Conservation (phyloP, 78 protist genomes). For the Speleostelium caveatum region DNA sequence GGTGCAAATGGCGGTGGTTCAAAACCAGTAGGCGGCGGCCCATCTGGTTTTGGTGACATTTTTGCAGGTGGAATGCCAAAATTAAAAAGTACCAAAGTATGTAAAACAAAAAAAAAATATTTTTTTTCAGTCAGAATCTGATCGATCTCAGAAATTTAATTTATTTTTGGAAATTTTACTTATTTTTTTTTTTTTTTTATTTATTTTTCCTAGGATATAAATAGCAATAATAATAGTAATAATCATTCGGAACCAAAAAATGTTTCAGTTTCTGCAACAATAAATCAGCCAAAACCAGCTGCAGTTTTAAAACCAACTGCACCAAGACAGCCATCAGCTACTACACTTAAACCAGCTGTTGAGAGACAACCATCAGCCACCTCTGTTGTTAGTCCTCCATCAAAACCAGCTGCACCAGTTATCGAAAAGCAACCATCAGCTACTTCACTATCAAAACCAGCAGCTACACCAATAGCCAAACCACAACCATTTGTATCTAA, state of each 20-base stretch:
- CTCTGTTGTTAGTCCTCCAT: background rate
- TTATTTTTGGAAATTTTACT: background rate
- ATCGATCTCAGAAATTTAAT: no score
- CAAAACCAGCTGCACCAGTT: constrained; percentile 18
- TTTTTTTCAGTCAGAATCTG: no score
- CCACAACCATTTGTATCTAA: constrained; percentile 12
- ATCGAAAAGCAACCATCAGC: constrained; percentile 14
- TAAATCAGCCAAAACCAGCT: no score
- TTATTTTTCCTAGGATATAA: background rate
- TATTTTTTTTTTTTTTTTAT: background rate
- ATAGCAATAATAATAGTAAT: background rate
- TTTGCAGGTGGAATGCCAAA: constrained; percentile 79
- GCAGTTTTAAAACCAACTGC: background rate
- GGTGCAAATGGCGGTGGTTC: background rate
- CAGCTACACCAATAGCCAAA: background rate
- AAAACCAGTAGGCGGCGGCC: constrained; percentile 34
- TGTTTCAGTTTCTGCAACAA: no score
- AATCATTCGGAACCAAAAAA: no score
- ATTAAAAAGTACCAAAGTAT: constrained; percentile 40
- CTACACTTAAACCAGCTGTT: background rate
- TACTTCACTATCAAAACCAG: background rate
- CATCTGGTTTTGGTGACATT: constrained; percentile 69
- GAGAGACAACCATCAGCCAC: background rate
- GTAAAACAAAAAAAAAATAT: no score
- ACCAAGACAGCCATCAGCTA: background rate